Percentiles rank a stretch among this genome's conserved stretches.
Conservation (phyloP, 2,329 filamentous ascomycete species). For the Metarhizium rileyi region DNA sequence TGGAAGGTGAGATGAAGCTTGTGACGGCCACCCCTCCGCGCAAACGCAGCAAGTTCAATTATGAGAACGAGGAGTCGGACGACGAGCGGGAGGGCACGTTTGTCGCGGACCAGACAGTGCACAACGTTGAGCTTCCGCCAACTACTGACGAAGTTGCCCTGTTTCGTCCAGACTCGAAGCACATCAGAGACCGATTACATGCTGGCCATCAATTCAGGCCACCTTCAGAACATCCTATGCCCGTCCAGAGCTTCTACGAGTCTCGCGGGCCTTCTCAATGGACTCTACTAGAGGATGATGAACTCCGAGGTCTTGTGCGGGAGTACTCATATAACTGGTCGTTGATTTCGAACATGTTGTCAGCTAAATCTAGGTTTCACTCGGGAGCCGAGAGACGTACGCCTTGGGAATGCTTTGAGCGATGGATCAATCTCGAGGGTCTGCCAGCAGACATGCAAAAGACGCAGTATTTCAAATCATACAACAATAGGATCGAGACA, state of each 20-base stretch:
- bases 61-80: conserved; percentile 62
- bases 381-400: conserved; percentile 84
- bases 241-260: conserved; percentile 83
- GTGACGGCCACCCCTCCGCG: conserved; percentile 53
- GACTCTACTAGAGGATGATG: conserved; percentile 84
- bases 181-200: conserved; percentile 80
- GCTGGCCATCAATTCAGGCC: conserved; percentile 88
- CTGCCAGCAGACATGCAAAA: conserved; percentile 89
- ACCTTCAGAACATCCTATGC: conserved; percentile 86
- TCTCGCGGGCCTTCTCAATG: conserved; percentile 80
- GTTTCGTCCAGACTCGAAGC: conserved; percentile 82
- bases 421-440: conserved; percentile 88
- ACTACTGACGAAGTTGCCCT: conserved; percentile 71
- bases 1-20: conserved; percentile 69
- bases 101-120: conserved; percentile 39
- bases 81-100: conserved; percentile 48
- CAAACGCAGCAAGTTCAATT: conserved; percentile 77
- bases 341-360: conserved; percentile 73
- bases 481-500: conserved; percentile 49
- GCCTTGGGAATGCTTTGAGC: conserved; percentile 97
- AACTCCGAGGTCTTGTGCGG: conserved; percentile 72
- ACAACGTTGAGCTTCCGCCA: conserved; percentile 46
- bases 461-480: conserved; percentile 83
- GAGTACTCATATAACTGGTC: conserved; percentile 98
- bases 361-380: conserved; percentile 64